A percentile compares a stretch with the other conserved stretches of the same genome.
Conservation (phyloP, 345 rosid genomes). For the Eucalyptus polybractea region DNA sequence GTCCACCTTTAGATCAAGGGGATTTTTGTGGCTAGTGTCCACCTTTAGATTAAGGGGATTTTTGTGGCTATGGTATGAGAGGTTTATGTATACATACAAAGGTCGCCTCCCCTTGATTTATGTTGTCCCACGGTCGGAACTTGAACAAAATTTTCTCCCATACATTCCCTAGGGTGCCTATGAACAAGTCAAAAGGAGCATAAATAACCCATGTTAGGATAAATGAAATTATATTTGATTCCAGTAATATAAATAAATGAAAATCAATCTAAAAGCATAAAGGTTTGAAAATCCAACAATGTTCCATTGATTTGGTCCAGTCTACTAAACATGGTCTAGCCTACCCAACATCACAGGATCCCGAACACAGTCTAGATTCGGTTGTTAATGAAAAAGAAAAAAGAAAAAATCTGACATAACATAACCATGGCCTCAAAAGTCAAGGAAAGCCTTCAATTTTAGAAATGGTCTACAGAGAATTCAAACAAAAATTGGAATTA, state of each 20-base stretch:
- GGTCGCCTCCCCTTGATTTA: neutral
- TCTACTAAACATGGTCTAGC: neutral
- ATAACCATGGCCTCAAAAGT: neutral
- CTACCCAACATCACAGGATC: neutral
- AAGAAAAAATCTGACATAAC: neutral
- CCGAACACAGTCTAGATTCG: neutral
- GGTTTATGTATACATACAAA: neutral
- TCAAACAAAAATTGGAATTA: neutral
- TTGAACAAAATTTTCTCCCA: neutral
- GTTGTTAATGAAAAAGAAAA: neutral
- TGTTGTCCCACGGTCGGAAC: neutral
- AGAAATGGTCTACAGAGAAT: neutral
- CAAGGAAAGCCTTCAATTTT: neutral
- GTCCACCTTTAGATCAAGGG: neutral
- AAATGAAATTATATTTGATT: neutral
- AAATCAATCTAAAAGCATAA: neutral
- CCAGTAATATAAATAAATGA: neutral
- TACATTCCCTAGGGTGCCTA: neutral
- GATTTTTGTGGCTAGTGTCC: neutral
- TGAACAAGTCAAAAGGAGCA: neutral
- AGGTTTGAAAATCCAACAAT: neutral
- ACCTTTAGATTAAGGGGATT: neutral
- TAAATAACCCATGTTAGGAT: neutral
- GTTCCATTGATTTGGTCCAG: neutral
- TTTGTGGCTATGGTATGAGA: neutral